Conservation (phyloP, 2,329 filamentous ascomycete species). For the Metarhizium guizhouense region DNA sequence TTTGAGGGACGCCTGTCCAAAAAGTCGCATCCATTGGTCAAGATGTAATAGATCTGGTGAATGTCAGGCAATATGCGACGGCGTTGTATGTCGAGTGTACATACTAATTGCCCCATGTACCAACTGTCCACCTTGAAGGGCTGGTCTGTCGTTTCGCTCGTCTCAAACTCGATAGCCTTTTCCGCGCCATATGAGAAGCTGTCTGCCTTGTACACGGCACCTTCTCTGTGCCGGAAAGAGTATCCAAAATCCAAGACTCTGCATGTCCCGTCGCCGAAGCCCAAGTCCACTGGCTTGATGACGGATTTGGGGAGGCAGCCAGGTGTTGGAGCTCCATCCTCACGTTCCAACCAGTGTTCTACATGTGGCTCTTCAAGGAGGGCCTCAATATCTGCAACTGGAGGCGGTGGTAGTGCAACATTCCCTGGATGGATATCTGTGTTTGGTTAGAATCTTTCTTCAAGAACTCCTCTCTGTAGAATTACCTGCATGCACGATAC, state of each 20-base stretch:
- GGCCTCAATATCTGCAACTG: background rate
- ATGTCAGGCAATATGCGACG: background rate
- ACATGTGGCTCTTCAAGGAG: background rate
- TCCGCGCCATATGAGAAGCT: background rate
- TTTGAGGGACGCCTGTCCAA: background rate
- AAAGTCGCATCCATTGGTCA: background rate
- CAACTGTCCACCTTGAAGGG: background rate
- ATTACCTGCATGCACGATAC: background rate
- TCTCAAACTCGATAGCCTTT: background rate
- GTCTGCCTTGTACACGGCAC: background rate
- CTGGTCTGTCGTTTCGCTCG: background rate
- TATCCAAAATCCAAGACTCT: background rate
- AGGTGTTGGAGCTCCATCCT: background rate
- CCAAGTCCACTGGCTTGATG: background rate
- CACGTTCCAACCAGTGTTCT: background rate
- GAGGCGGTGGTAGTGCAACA: background rate
- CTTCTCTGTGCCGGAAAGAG: background rate
- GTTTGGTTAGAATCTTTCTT: background rate
- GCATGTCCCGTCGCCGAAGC: background rate
- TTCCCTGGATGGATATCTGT: background rate
- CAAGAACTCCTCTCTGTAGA: background rate
- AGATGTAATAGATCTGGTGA: background rate
- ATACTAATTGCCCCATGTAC: constrained; percentile 1
- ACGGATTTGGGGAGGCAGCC: background rate
- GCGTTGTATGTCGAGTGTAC: background rate